Percentiles rank a stretch among this genome's conserved stretches.
Conservation (phyloP, 257 asterid genomes). For the Leonotis leonurus region DNA sequence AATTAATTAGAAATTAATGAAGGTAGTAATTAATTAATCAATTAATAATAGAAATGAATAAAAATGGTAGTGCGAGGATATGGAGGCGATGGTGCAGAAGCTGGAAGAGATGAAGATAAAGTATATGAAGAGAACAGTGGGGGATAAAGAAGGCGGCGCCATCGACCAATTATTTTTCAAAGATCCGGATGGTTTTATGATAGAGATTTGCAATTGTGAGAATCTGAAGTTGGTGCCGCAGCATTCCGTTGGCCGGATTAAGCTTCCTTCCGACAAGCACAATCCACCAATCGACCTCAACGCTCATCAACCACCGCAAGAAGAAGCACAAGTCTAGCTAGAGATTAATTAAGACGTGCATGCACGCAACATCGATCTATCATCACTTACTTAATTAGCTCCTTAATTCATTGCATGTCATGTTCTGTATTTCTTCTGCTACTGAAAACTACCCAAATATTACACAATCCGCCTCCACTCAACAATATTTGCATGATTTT, state of each 20-base stretch:
- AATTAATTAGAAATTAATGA: no score
- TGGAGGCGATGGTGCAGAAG: constrained; percentile 56
- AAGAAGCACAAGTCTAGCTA: no score
- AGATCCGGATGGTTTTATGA: constrained; percentile 77
- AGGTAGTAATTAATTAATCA: background rate
- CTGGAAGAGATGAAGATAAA: constrained; percentile 31
- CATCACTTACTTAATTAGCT: no score
- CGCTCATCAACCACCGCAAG: no score
- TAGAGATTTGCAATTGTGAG: constrained; percentile 79
- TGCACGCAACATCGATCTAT: no score
- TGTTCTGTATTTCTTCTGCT: no score
- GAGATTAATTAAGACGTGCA: no score
- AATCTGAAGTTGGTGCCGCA: constrained; percentile 53
- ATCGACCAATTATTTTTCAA: constrained; percentile 66
- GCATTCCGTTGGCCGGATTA: constrained; percentile 35
- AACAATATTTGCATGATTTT: no score
- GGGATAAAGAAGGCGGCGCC: constrained; percentile 33
- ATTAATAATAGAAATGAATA: no score
- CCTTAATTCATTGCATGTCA: no score
- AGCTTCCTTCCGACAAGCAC: constrained; percentile 47
- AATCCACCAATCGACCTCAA: constrained; percentile 37
- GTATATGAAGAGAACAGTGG: constrained; percentile 52
- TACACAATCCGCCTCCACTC: no score
- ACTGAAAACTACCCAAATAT: no score
- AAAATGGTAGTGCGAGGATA: constrained; percentile 62